These are phyloP conservation scores for Debaryomyces hansenii DNA, from an alignment of 805 yeast genomes.

Conservation along the genomic window DNA sequence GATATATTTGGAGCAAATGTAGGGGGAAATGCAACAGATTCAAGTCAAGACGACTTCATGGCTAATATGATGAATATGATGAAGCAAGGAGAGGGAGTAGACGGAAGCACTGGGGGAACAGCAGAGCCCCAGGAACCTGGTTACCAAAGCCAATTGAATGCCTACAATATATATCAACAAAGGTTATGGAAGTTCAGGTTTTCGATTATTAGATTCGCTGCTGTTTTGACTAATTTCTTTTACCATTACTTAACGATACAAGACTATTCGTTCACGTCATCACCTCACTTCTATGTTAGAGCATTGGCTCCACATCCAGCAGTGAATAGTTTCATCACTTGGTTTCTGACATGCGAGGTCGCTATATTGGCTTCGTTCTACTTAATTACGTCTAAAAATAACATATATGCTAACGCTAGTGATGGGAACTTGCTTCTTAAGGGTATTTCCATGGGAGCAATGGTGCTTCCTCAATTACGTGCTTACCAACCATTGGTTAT, in stretches of 20 bases:
- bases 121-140: constrained; percentile 16
- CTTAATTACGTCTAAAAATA: constrained; percentile 23
- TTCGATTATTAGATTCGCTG: constrained; percentile 27
- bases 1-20: constrained; percentile 23
- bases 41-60: constrained; percentile 10
- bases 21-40: constrained; percentile 8
- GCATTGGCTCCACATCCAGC: constrained; percentile 13
- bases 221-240: constrained; percentile 29
- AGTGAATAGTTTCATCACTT: constrained; percentile 20
- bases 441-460: constrained; percentile 29
- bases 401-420: constrained; percentile 21
- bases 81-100: not conserved
- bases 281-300: constrained; percentile 26
- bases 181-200: constrained; percentile 31
- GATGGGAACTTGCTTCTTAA: constrained; percentile 28
- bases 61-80: constrained; percentile 36
- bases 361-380: constrained; percentile 34
- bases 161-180: constrained; percentile 32
- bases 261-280: constrained; percentile 22
- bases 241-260: constrained; percentile 29
- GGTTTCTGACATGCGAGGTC: constrained; percentile 32
- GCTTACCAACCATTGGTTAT: constrained; percentile 28
- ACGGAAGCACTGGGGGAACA: constrained; percentile 5
- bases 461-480: constrained; percentile 34
- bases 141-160: constrained; percentile 29